Percentiles rank a stretch among this genome's conserved stretches.
phyloP scores from a whole-genome alignment of 352 stramenopile species.

The Blastocystis sp. region DNA sequence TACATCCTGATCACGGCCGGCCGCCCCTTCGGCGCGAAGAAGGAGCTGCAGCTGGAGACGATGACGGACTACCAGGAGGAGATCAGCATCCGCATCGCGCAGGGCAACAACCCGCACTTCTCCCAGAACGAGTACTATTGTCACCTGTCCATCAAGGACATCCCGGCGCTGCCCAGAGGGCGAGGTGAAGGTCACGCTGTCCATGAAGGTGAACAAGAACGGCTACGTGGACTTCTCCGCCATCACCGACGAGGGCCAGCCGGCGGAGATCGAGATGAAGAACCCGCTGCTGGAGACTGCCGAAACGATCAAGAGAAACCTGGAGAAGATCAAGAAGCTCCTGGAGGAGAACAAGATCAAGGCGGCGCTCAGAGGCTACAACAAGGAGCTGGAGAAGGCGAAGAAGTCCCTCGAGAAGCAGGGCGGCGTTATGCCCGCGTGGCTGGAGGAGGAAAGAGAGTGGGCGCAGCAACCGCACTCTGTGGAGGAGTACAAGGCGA shows the following conservation, averaged over 20 bases:
- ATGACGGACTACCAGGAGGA: background rate
- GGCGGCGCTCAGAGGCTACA: background rate
- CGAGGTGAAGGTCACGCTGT: background rate
- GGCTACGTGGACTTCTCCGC: background rate
- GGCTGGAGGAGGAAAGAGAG: too few relatives aligned
- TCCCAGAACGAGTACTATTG: conserved; percentile 38
- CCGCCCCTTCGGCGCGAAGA: background rate
- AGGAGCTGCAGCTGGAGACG: background rate
- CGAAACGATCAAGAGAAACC: background rate
- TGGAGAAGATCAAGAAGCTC: background rate
- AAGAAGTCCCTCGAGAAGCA: too few relatives aligned
- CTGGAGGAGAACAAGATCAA: background rate
- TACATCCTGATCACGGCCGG: background rate
- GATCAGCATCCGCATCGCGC: conserved; percentile 19
- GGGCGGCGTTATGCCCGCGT: too few relatives aligned
- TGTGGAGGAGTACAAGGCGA: too few relatives aligned
- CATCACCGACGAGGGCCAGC: background rate
- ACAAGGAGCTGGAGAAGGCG: background rate
- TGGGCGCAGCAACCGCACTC: too few relatives aligned
- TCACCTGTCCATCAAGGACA: background rate
- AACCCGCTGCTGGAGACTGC: background rate
- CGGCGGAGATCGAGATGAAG: background rate
- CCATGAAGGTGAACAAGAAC: background rate
- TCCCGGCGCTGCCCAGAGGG: background rate
- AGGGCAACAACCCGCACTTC: conserved; percentile 22